Conservation (phyloP, 1,139 yeast genomes). For the Torulaspora pretoriensis region DNA sequence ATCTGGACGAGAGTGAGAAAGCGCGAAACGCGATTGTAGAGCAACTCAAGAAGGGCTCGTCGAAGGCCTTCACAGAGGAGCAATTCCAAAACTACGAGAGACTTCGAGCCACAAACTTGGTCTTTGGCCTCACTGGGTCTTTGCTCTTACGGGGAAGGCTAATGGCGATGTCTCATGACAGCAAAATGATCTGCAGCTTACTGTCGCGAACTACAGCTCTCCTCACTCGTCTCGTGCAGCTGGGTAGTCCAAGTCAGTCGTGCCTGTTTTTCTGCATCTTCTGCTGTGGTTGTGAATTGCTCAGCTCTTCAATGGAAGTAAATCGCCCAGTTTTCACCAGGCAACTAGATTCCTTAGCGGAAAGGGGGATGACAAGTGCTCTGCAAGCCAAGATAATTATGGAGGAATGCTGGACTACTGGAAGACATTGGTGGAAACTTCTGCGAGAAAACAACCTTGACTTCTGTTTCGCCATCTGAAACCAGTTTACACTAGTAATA, state of each 20-base stretch:
- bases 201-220: conserved; percentile 42
- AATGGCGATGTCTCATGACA: conserved; percentile 45
- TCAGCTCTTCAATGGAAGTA: conserved; percentile 32
- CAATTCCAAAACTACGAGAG: conserved; percentile 37
- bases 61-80: conserved; percentile 1
- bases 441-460: conserved; percentile 45
- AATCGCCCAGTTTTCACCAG: conserved; percentile 39
- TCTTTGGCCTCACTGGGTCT: conserved; percentile 54
- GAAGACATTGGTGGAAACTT: conserved; percentile 55
- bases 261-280: conserved; percentile 55
- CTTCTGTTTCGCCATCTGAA: conserved; percentile 40
- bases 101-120: conserved; percentile 50
- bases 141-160: conserved; percentile 56
- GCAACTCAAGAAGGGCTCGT: conserved; percentile 30
- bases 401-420: conserved; percentile 54
- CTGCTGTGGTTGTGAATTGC: conserved; percentile 57
- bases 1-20: conserved; percentile 30
- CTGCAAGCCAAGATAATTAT: conserved; percentile 47
- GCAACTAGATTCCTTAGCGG: conserved; percentile 41
- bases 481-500: no score
- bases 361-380: conserved; percentile 50
- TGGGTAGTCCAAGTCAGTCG: conserved; percentile 48
- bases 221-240: conserved; percentile 39
- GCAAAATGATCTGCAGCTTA: conserved; percentile 41
- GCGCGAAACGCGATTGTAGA: conserved; percentile 39